Conservation (phyloP, 441 rosid genomes). For the Euphorbia neoarborescens region DNA sequence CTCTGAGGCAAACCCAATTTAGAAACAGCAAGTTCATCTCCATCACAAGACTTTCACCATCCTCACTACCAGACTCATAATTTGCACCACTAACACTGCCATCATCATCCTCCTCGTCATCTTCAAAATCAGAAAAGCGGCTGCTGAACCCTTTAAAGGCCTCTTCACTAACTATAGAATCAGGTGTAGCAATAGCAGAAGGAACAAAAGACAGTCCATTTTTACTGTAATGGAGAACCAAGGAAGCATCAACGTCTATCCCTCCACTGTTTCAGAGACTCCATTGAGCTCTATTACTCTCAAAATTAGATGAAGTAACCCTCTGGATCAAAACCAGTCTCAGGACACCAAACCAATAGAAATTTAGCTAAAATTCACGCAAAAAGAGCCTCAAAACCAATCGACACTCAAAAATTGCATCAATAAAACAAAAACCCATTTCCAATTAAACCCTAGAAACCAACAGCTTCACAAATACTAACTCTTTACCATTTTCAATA, state of each 20-base stretch:
- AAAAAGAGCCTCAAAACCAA: not conserved
- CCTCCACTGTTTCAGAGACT: no score
- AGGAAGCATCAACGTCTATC: not conserved
- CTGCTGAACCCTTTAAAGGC: conserved; percentile 65
- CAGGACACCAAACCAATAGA: not conserved
- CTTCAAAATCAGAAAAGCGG: conserved; percentile 30
- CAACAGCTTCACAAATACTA: not conserved
- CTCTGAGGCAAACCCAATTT: conserved; percentile 65
- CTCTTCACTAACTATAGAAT: conserved; percentile 74
- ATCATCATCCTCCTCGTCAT: conserved; percentile 17
- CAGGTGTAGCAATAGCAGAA: conserved; percentile 65
- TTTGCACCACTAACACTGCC: conserved; percentile 17
- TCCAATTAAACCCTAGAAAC: not conserved
- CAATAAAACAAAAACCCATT: not conserved
- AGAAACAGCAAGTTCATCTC: conserved; percentile 62
- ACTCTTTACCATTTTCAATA: not conserved
- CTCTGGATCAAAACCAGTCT: no score
- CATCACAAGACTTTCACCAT: conserved; percentile 15
- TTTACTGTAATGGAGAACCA: conserved; percentile 7
- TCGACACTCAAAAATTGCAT: not conserved
- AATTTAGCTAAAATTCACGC: not conserved
- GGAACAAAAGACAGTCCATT: conserved; percentile 21
- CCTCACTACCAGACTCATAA: conserved; percentile 6
- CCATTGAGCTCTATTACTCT: no score
- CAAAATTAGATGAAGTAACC: no score